These are phyloP conservation scores for Penicillium sp. DNA, from an alignment of 2,329 filamentous ascomycete species.

Conservation along the genomic window DNA sequence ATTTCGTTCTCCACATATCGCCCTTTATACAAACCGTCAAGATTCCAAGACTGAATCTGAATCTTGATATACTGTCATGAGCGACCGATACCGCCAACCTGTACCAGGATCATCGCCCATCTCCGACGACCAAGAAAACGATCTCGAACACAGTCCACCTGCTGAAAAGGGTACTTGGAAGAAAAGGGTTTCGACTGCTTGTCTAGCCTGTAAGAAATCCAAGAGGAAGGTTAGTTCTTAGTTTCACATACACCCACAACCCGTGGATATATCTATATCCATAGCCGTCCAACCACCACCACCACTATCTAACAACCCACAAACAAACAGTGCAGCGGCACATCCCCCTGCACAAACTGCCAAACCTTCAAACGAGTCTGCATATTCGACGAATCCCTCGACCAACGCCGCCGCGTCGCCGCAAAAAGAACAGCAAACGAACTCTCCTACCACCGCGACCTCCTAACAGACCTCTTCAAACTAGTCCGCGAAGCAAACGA, in stretches of 20 bases:
- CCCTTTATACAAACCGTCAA: not conserved
- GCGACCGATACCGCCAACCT: constrained; percentile 26
- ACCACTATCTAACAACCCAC: not conserved
- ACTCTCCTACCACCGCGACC: constrained; percentile 41
- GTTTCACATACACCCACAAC: too few relatives aligned
- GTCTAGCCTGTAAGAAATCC: constrained; percentile 43
- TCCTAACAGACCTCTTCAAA: constrained; percentile 39
- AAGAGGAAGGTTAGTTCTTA: constrained; percentile 36
- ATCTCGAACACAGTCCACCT: constrained; percentile 9
- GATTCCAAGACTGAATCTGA: too few relatives aligned
- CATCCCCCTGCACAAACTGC: constrained; percentile 42
- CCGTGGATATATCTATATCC: too few relatives aligned
- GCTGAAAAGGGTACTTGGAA: constrained; percentile 26
- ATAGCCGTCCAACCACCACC: too few relatives aligned
- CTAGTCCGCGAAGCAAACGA: constrained; percentile 37
- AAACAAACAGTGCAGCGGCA: constrained; percentile 38
- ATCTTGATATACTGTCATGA: constrained; percentile 14
- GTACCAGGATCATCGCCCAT: constrained; percentile 27
- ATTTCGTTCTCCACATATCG: not conserved
- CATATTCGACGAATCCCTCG: constrained; percentile 62
- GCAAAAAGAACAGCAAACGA: constrained; percentile 44
- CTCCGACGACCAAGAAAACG: constrained; percentile 1
- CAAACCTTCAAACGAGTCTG: constrained; percentile 37
- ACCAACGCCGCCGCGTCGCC: constrained; percentile 50
- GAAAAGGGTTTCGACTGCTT: constrained; percentile 43